These are phyloP conservation scores for Magnusiomyces tetraspermus DNA, from an alignment of 1,139 yeast genomes.

Conservation along the genomic window DNA sequence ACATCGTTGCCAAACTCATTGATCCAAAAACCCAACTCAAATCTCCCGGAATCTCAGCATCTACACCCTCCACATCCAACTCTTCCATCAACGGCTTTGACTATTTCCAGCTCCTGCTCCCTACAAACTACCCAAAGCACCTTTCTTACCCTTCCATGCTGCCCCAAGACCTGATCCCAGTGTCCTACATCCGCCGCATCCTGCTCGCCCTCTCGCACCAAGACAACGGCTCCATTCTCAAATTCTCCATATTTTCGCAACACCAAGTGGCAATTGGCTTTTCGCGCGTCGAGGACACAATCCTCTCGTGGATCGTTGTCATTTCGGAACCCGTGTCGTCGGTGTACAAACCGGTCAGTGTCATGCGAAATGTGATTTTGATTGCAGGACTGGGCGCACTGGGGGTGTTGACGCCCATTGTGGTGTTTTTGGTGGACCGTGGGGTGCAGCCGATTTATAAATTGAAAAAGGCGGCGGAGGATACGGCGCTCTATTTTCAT, in stretches of 20 bases:
- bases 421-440: constrained; percentile 75
- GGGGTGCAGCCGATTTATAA: constrained; percentile 78
- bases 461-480: constrained; percentile 77
- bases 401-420: constrained; percentile 58
- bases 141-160: background rate
- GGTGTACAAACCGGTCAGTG: constrained; percentile 56
- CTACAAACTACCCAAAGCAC: constrained; percentile 2
- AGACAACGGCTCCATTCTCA: constrained; percentile 43
- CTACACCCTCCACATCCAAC: background rate
- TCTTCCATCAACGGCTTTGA: background rate
- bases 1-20: too few relatives aligned
- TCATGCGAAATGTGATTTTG: constrained; percentile 56
- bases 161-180: background rate
- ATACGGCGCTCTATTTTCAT: constrained; percentile 28
- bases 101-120: background rate
- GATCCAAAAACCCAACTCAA: background rate
- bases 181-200: background rate
- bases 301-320: constrained; percentile 64
- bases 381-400: constrained; percentile 79
- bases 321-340: constrained; percentile 54
- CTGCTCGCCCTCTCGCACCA: background rate
- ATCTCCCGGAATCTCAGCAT: too few relatives aligned
- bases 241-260: constrained; percentile 38
- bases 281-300: constrained; percentile 43
- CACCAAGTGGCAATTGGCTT: constrained; percentile 60